Evolutionary conservation across 2,329 filamentous ascomycete species (phyloP).

Genomic region (Penicillium sclerotigenum): DNA sequence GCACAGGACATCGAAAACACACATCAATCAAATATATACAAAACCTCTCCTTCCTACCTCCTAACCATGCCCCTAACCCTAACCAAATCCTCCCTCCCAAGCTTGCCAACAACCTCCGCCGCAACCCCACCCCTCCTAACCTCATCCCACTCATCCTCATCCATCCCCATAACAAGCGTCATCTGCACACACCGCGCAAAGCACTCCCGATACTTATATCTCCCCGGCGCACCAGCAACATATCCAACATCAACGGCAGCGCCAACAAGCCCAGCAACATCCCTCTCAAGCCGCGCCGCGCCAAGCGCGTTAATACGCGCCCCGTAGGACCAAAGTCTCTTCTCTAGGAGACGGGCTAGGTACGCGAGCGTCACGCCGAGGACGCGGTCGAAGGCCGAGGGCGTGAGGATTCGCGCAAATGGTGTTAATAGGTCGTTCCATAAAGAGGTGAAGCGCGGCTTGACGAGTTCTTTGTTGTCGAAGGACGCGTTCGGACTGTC

Average conservation of each 20-base stretch:
- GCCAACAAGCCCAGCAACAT: conserved; percentile 70
- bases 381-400: conserved; percentile 70
- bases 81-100: conserved; percentile 69
- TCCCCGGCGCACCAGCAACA: conserved; percentile 37
- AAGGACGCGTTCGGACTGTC: conserved; percentile 43
- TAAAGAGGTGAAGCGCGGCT: conserved; percentile 73
- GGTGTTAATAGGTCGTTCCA: conserved; percentile 87
- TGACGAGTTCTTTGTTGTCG: conserved; percentile 61
- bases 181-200: conserved; percentile 78
- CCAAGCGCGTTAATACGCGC: conserved; percentile 78
- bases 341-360: conserved; percentile 77
- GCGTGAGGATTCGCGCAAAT: conserved; percentile 77
- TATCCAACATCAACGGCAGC: conserved; percentile 42
- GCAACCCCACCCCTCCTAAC: conserved; percentile 51
- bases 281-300: conserved; percentile 77
- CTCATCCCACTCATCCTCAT: conserved; percentile 93
- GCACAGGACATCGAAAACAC: too few species aligned
- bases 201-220: conserved; percentile 72
- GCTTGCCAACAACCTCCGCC: conserved; percentile 58
- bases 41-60: background rate
- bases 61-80: conserved; percentile 68
- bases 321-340: conserved; percentile 76
- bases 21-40: background rate
- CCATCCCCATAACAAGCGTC: conserved; percentile 85
- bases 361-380: conserved; percentile 71